Evolutionary conservation across 2,329 filamentous ascomycete species (phyloP).

Genomic region (Aspergillus candidus): DNA sequence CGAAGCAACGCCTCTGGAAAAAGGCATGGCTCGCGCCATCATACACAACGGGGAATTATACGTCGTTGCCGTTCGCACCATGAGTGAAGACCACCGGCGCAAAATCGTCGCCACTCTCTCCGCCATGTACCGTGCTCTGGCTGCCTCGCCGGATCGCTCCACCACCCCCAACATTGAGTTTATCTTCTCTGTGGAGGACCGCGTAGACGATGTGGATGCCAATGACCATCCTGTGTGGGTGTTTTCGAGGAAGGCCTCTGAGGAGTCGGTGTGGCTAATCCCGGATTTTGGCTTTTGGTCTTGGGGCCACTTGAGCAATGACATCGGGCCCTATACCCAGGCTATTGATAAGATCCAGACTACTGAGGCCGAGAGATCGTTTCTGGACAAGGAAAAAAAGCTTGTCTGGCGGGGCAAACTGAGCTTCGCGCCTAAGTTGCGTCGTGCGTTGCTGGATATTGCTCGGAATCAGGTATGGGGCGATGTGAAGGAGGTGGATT

Average conservation of each 20-base stretch:
- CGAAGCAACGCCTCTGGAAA: background rate
- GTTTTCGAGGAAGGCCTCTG: background rate
- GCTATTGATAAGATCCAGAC: background rate
- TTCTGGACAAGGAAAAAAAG: background rate
- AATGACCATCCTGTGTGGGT: background rate
- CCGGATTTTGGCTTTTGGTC: conserved; percentile 4
- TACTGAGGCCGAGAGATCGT: background rate
- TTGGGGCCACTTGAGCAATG: conserved; percentile 1
- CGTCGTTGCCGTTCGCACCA: background rate
- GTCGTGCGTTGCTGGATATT: conserved; percentile 1
- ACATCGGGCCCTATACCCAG: conserved; percentile 1
- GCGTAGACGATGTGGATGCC: background rate
- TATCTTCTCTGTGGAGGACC: conserved; percentile 1
- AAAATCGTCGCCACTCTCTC: conserved; percentile 2
- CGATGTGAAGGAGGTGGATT: conserved; percentile 41
- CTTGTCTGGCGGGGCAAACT: conserved; percentile 2
- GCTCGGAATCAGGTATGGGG: conserved; percentile 35
- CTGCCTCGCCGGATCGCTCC: background rate
- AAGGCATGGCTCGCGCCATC: conserved; percentile 4
- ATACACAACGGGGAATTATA: conserved; percentile 4
- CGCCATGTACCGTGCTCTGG: conserved; percentile 1
- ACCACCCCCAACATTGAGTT: conserved; percentile 2
- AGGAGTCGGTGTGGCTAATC: conserved; percentile 3
- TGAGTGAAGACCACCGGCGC: conserved; percentile 1
- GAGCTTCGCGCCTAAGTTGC: conserved; percentile 4